These are phyloP conservation scores for Aspergillus steynii DNA, from an alignment of 495 filamentous ascomycete genomes.

Conservation along the genomic window DNA sequence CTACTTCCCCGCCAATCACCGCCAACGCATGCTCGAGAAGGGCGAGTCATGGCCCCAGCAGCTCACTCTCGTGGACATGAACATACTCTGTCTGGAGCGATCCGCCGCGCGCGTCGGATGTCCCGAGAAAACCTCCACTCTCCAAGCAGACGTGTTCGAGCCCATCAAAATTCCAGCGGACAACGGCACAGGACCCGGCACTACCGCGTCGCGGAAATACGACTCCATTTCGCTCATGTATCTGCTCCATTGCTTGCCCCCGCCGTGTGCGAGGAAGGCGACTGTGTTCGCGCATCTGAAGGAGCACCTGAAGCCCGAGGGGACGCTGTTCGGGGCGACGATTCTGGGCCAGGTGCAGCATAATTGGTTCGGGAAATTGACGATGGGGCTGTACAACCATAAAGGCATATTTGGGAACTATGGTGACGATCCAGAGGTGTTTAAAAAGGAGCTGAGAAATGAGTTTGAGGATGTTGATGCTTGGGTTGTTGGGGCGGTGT, in stretches of 20 bases:
- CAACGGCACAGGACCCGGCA: not conserved
- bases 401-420: not conserved
- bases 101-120: slow-evolving; percentile 1
- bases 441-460: not conserved
- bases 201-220: not conserved
- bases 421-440: not conserved
- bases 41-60: slow-evolving; percentile 6
- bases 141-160: not conserved
- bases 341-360: slow-evolving; percentile 2
- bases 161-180: not conserved
- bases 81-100: slow-evolving; percentile 1
- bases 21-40: not conserved
- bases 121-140: not conserved
- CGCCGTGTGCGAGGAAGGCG: not conserved
- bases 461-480: slow-evolving; percentile 8
- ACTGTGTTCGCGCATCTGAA: slow-evolving; percentile 4
- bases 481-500: slow-evolving; percentile 6
- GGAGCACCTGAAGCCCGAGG: slow-evolving; percentile 1
- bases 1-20: slow-evolving; percentile 1
- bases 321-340: slow-evolving; percentile 8
- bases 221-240: slow-evolving; percentile 9
- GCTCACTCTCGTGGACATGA: slow-evolving; percentile 8
- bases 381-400: not conserved
- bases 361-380: not conserved
- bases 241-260: slow-evolving; percentile 1